phyloP scores from a whole-genome alignment of 1,139 yeast species.

The Yarrowia galli region DNA sequence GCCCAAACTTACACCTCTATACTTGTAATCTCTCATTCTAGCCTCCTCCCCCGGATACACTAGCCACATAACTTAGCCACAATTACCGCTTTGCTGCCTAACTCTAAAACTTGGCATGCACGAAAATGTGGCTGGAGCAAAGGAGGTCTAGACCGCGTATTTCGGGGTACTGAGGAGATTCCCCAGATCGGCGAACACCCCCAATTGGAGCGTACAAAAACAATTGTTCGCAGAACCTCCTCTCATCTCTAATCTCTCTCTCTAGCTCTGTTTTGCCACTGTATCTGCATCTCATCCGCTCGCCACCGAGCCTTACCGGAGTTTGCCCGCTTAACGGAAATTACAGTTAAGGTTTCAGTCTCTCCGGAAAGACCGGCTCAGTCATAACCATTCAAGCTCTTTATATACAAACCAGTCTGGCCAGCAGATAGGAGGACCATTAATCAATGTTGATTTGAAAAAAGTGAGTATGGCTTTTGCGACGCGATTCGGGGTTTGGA shows the following conservation, averaged over 20 bases:
- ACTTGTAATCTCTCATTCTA: neutral
- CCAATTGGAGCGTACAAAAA: neutral
- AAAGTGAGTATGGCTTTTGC: conserved; percentile 13
- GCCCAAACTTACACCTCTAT: neutral
- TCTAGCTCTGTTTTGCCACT: conserved; percentile 1
- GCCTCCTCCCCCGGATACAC: conserved; percentile 3
- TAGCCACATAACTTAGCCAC: conserved; percentile 29
- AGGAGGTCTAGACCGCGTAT: conserved; percentile 23
- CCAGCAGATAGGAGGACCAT: conserved; percentile 11
- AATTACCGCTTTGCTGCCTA: conserved; percentile 11
- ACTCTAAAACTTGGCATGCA: conserved; percentile 2
- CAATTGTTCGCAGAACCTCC: neutral
- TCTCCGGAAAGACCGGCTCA: conserved; percentile 36
- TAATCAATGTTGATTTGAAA: conserved; percentile 20
- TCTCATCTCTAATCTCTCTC: neutral
- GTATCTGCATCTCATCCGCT: conserved; percentile 10
- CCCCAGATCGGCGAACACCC: neutral
- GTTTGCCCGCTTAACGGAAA: conserved; percentile 3
- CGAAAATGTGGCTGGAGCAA: conserved; percentile 32
- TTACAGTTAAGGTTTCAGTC: conserved; percentile 1
- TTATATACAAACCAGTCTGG: conserved; percentile 30
- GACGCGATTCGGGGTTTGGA: neutral
- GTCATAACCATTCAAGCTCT: conserved; percentile 24
- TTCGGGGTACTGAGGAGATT: neutral
- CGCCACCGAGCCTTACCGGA: conserved; percentile 16